Evolutionary conservation across 2,329 filamentous ascomycete species (phyloP), one percentile per base, ranked within the genome.

Genomic region (Coccinonectria pachysandricola): DNA sequence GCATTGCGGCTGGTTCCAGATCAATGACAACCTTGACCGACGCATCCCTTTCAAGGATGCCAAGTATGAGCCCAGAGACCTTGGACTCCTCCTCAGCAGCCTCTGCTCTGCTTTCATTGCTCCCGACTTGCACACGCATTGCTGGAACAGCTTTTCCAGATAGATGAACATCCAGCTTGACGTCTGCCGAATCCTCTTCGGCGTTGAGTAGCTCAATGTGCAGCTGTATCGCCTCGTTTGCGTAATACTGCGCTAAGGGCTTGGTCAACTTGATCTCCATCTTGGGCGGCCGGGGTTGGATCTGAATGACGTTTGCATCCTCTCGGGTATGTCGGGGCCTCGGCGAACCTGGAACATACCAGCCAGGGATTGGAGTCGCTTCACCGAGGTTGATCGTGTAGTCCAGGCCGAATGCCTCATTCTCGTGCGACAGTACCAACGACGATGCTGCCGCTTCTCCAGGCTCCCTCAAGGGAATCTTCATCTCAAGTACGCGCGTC

Each of bases 231-330:
- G 61, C 53, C 56, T 98, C 91, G 43, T 92, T 80, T 2, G 81
- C 82, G 49, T 94, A 96, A 52, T 88, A 92, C 28, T 86, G 77
- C 8, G 73, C 66, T 30, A 68, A 62, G 6, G 78, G 54, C 20
- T 73, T 67, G 3, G 71, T 61, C 7, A 84, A 58, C 14, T 61
- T 68, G 23, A 98, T 72, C 41, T 84, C 76, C 60, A 98, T 75
- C 54, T 95, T 96, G 1, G 91, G 91, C 15, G 88, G 91, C 39
- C 92, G 82, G 2, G 91, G 88, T 28, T 86, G 65, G 13, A 98
- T 75, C 30, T 73, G 77, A 30, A 93, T 70, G 2, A 60, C 59
- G 17, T 70, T 62, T 7, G 69, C 57, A 23, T 68, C 60, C 8
- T 54, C 39, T 7, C 72, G 62, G 15, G 64, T 54, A 12, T 71